Evolutionary conservation across 2,329 filamentous ascomycete species (phyloP).

Genomic region (Cercospora sojina): DNA sequence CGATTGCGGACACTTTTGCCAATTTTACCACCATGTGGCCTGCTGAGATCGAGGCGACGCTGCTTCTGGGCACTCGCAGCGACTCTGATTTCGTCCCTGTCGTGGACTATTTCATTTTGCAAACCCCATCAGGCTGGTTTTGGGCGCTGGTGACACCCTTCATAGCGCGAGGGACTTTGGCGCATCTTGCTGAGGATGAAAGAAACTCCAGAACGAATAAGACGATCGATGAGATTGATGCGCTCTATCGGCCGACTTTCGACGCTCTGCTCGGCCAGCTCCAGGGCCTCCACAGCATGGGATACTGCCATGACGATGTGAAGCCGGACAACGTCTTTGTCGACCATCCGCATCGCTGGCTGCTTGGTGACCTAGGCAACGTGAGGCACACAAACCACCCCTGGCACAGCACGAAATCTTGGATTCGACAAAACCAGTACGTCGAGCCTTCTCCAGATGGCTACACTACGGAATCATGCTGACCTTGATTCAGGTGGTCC

Average conservation of each 20-base stretch:
- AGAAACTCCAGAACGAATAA: background rate
- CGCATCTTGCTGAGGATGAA: slow-evolving; percentile 17
- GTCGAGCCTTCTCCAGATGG: too few relatives aligned
- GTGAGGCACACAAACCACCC: slow-evolving; percentile 36
- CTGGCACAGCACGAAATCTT: slow-evolving; percentile 21
- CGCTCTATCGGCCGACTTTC: slow-evolving; percentile 35
- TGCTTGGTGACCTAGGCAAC: slow-evolving; percentile 41
- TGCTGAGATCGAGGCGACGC: slow-evolving; percentile 25
- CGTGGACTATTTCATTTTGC: slow-evolving; percentile 24
- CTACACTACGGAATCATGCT: too few relatives aligned
- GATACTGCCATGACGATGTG: slow-evolving; percentile 42
- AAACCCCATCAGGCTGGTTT: slow-evolving; percentile 6
- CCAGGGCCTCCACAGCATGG: slow-evolving; percentile 32
- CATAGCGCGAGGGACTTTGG: slow-evolving; percentile 18
- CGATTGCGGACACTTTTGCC: slow-evolving; percentile 9
- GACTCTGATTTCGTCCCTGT: slow-evolving; percentile 18
- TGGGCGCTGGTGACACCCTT: slow-evolving; percentile 25
- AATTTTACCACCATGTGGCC: slow-evolving; percentile 21
- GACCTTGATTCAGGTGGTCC: slow-evolving; percentile 3
- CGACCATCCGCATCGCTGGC: slow-evolving; percentile 29
- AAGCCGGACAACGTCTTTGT: slow-evolving; percentile 41
- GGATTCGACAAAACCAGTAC: slow-evolving; percentile 22
- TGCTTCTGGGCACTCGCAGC: slow-evolving; percentile 7
- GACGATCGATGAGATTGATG: slow-evolving; percentile 29
- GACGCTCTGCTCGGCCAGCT: slow-evolving; percentile 32